Base-by-base conservation (phyloP, 2,329 filamentous ascomycete species). In the Colletotrichum musae region DNA sequence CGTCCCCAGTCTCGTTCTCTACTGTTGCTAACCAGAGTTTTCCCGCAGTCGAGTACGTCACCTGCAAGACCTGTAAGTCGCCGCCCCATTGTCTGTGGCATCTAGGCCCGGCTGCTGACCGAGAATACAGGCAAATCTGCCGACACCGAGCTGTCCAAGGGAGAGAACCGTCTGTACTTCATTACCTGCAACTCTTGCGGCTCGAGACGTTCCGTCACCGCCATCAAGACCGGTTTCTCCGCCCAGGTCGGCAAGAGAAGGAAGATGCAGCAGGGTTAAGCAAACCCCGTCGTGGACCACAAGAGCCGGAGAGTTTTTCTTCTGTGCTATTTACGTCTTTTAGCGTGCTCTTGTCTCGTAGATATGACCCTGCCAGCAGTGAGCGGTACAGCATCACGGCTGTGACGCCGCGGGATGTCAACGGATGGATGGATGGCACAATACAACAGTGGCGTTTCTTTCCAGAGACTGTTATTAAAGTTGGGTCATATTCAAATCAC, bases 141-240 rank as follows among this genome's bases (percentile, higher is more conserved):
- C 78, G 94, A 98, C 79, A 98, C 95, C 63, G 94, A 97, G 80
- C 91, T 99, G 79, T 97, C 92, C 90, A 98, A 98, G 88, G 96
- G 95, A 83, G 96, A 99, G 85, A 99, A 98, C 88, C 93, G 96
- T 86, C 88, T 99, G 73, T 98, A 97, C 87, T 99, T 98, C 87
- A 94, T 99, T 80, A 70, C 68, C 32, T 70, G 66, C 48, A 72
- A 96, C 85, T 92, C 91, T 68, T 94, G 92, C 77, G 91, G 92
- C 72, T 93, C 91, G 60, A 88, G 95, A 83, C 92, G 95, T 80
- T 94, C 91, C 78, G 95, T 98, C 80, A 94, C 94, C 70, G 95
- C 96, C 75, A 99, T 99, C 92, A 99, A 99, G 92, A 97, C 94
- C 71, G 96, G 96, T 94, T 99, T 99, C 94, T 97, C 95, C 78